Percentiles rank a stretch among this genome's conserved stretches.
These are phyloP conservation scores for Thalassiosira profunda DNA, from an alignment of 108 stramenopile genomes.

Conservation along the genomic window DNA sequence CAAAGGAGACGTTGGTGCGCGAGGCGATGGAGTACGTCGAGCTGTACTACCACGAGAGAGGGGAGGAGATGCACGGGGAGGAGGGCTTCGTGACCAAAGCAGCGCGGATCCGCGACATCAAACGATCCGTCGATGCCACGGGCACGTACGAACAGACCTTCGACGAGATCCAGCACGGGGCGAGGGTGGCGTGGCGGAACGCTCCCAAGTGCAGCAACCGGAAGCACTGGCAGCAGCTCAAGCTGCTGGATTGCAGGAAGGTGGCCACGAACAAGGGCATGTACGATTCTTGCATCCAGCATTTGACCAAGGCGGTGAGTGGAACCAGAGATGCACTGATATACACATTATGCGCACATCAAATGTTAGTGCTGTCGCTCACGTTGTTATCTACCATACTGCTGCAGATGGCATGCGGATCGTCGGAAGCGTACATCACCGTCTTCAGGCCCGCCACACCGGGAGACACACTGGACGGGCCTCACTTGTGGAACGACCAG, in stretches of 20 bases:
- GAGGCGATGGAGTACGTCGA: slow-evolving; percentile 26
- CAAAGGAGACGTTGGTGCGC: slow-evolving; percentile 6
- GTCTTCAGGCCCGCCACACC: slow-evolving; percentile 36
- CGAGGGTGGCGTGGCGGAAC: slow-evolving; percentile 49
- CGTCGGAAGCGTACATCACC: slow-evolving; percentile 42
- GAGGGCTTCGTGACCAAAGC: slow-evolving; percentile 9
- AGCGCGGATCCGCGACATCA: slow-evolving; percentile 3
- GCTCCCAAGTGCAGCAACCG: slow-evolving; percentile 54
- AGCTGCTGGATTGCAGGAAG: slow-evolving; percentile 32
- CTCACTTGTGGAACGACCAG: slow-evolving; percentile 45
- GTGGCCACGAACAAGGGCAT: slow-evolving; percentile 38
- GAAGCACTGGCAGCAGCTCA: slow-evolving; percentile 47
- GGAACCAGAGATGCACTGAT: no score
- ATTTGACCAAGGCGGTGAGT: slow-evolving; percentile 38
- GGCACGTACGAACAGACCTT: slow-evolving; percentile 49
- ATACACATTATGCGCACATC: no score
- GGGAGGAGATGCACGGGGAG: slow-evolving; percentile 15
- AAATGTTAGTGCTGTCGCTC: no score
- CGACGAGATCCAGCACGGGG: slow-evolving; percentile 50
- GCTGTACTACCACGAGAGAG: slow-evolving; percentile 25
- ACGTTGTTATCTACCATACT: no score
- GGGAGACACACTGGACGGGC: slow-evolving; percentile 26
- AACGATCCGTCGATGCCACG: slow-evolving; percentile 1
- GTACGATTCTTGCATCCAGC: slow-evolving; percentile 36
- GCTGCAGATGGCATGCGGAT: slow-evolving; percentile 9